Percentiles rank a stretch among this genome's conserved stretches.
phyloP scores from a whole-genome alignment of 208 protist genomes.

The Kentomonas sorsogonicus region DNA sequence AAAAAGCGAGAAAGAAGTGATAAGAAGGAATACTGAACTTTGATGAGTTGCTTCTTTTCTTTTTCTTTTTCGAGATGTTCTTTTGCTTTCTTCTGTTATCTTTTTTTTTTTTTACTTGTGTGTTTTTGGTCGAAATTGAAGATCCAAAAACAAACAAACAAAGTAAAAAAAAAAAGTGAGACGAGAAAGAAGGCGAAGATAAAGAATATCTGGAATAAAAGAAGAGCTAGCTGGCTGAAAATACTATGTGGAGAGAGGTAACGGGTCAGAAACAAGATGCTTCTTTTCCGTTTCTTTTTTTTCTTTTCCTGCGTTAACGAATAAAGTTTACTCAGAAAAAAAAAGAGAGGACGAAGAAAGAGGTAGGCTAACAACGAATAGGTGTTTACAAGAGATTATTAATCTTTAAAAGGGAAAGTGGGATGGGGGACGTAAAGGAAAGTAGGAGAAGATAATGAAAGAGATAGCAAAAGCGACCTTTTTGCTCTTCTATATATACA shows the following conservation, averaged over 20 bases:
- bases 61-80: too few species aligned
- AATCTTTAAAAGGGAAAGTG: slow-evolving; percentile 9
- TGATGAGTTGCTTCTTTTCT: not conserved
- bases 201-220: not conserved
- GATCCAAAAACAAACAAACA: slow-evolving; percentile 6
- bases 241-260: not conserved
- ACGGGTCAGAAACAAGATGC: too few species aligned
- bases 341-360: slow-evolving; percentile 17
- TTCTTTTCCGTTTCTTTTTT: not conserved
- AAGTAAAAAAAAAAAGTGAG: slow-evolving; percentile 4
- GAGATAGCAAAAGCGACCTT: not conserved
- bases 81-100: not conserved
- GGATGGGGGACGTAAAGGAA: too few species aligned
- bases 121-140: not conserved
- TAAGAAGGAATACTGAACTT: not conserved
- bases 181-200: slow-evolving; percentile 11
- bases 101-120: slow-evolving; percentile 6
- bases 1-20: slow-evolving; percentile 8
- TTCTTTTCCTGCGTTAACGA: not conserved
- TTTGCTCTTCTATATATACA: slow-evolving; percentile 1
- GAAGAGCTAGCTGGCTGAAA: too few species aligned
- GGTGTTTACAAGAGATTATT: slow-evolving; percentile 1
- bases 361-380: not conserved
- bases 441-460: not conserved
- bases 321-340: not conserved